Base-by-base conservation (phyloP, 768 basidiomycete genomes). In the Erythrobasidium yunnanense region DNA sequence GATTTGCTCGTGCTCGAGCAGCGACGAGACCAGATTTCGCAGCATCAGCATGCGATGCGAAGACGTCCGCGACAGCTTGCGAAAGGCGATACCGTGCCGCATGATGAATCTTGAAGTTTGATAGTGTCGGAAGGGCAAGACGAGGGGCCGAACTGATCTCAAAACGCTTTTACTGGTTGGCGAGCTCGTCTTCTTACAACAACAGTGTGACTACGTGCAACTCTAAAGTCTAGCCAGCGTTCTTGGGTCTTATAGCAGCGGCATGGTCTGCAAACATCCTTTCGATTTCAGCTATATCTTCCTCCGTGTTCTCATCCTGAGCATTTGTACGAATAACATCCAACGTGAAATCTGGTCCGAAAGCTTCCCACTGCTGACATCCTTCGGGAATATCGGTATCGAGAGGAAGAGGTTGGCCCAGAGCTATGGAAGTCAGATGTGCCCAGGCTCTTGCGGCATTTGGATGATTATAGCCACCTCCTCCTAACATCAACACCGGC, bases 1-100 rank as follows among this genome's bases (percentile, higher is more conserved):
- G 74, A 99, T 90, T 74, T 89, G 87, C 73, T 95, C 90, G 77
- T 97, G 90, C 74, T 96, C 84, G 65, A 99, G 82, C 33, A 97
- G 81, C 3, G 90, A 91, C 25, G 90, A 88, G 68, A 99, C 92
- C 56, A 99, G 79, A 77, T 96, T 96, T 68, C 93, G 81, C 60
- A 97, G 80, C 86, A 97, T 90, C 62, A 95, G 81, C 80, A 86
- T 87, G 71, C 93, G 81, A 75, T 97, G 93, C 11, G 90, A 50
- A 17, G 45, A 25, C 27, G 60, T 63, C 2, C 60, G 7, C 60
- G 60, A 63, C 11, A 63, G 60, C 60, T 63, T 63, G 22, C 60
- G 42, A 49, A 63, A 63, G n/a, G 60, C 60, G n/a, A 63, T 32
- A 29, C 60, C 60, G 49, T 63, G 60, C 18, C 60, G 42, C 60